phyloP scores from a whole-genome alignment of 2,329 filamentous ascomycete genomes.

The Phyllosticta ampelicida region DNA sequence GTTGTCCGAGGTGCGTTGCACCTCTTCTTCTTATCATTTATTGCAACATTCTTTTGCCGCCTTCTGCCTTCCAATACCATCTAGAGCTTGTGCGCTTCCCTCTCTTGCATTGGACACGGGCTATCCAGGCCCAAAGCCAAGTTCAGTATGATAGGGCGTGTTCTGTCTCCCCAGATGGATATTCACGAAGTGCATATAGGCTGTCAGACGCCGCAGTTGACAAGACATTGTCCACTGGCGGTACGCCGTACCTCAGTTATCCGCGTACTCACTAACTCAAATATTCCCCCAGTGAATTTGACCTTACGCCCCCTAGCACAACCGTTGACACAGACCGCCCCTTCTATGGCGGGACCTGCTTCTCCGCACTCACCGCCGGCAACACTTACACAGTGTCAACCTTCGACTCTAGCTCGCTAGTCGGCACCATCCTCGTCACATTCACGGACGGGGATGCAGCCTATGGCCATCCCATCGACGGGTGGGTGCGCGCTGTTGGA shows the following conservation, averaged over 20 bases:
- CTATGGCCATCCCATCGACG: conserved; percentile 21
- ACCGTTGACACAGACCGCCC: conserved; percentile 16
- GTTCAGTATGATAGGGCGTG: too few species aligned
- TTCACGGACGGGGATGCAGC: conserved; percentile 12
- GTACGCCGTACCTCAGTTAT: too few species aligned
- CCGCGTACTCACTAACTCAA: background rate
- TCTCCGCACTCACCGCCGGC: conserved; percentile 15
- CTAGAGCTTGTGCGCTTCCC: background rate
- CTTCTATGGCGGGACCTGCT: conserved; percentile 20
- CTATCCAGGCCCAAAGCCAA: too few species aligned
- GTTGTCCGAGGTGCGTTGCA: conserved; percentile 18
- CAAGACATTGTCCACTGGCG: too few species aligned
- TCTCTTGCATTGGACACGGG: too few species aligned
- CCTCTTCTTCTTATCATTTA: background rate
- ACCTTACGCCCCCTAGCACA: conserved; percentile 14
- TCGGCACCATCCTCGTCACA: conserved; percentile 8
- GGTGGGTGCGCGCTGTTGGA: conserved; percentile 12
- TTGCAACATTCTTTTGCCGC: background rate
- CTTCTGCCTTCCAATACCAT: background rate
- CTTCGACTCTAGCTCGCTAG: conserved; percentile 15
- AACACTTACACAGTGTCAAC: conserved; percentile 14
- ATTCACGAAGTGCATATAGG: too few species aligned
- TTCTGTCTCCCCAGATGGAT: background rate
- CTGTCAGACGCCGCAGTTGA: too few species aligned
- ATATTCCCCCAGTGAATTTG: conserved; percentile 12